Evolutionary conservation across 1,284 basidiomycete species (phyloP), one percentile per base, ranked within the genome.

Genomic region (Gomphus bonarii): DNA sequence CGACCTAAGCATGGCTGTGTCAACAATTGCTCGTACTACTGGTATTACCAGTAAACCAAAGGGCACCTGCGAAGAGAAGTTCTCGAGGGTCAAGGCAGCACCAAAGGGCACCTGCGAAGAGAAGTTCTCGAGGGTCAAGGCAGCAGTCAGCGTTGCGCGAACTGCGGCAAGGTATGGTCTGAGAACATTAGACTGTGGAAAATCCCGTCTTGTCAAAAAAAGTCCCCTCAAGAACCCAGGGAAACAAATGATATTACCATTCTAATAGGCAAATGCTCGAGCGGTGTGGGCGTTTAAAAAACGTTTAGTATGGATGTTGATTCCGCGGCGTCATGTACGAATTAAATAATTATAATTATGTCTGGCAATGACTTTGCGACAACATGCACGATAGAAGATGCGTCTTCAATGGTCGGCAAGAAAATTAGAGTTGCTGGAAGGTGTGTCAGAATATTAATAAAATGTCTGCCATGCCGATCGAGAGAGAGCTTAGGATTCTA

Each of bases 11-110:
- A n/a, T 12, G 25, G n/a, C 38, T 49, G 20, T 47, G 38, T 54
- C 35, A 44, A 38, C 43, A 28, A 40, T 33, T 30, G 22, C 25
- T 36, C 42, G n/a, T 49, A 40, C 54, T 52, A 60, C 55, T 60
- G 48, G 35, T 47, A 48, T 58, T 18, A 25, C 30, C 30, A 46
- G 59, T 43, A 50, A 44, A 35, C 25, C 25, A 50, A 47, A 35
- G n/a, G n/a, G n/a, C 68, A 91, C 91, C 81, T 99, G 95, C 7
- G 94, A 97, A 43, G 91, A 84, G 75, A 99, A 99, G 79, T 97
- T 94, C 75, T 97, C 90, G 56, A 99, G 78, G 0, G 95, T 97
- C 63, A 99, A 77, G 1, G 97, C 95, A n/a, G 95, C 95, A 5
- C n/a, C n/a, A n/a, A n/a, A n/a, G n/a, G n/a, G n/a, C 68, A 91